Percentiles rank a stretch among this genome's conserved stretches.
These are phyloP conservation scores for Trichoderma sp. DNA, from an alignment of 2,329 filamentous ascomycete species.

Conservation along the genomic window DNA sequence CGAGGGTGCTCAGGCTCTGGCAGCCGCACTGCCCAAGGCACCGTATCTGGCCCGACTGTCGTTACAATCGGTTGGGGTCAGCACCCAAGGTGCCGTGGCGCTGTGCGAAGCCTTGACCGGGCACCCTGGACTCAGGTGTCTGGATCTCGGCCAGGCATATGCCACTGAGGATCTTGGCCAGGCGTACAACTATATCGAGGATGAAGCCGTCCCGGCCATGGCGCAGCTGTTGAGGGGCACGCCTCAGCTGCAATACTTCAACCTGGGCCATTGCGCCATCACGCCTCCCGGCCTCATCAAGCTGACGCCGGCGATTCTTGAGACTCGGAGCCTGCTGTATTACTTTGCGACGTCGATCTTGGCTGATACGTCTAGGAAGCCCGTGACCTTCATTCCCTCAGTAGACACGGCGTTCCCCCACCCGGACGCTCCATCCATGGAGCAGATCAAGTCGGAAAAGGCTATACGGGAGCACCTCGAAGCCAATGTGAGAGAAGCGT, in stretches of 20 bases:
- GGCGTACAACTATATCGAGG: slow-evolving; percentile 52
- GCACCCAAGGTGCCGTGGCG: slow-evolving; percentile 43
- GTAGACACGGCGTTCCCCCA: slow-evolving; percentile 34
- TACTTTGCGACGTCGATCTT: slow-evolving; percentile 44
- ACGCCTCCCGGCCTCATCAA: slow-evolving; percentile 36
- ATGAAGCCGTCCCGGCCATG: slow-evolving; percentile 41
- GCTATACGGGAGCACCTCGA: slow-evolving; percentile 39
- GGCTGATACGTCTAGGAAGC: slow-evolving; percentile 34
- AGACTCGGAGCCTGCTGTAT: slow-evolving; percentile 42
- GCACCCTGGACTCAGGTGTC: slow-evolving; percentile 41
- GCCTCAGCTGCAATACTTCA: slow-evolving; percentile 45
- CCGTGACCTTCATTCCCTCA: slow-evolving; percentile 39
- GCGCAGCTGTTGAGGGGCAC: slow-evolving; percentile 40
- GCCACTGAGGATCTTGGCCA: slow-evolving; percentile 50
- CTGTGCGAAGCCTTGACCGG: slow-evolving; percentile 43
- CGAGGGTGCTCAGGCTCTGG: slow-evolving; percentile 38
- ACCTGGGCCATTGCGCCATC: slow-evolving; percentile 45
- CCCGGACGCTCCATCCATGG: slow-evolving; percentile 33
- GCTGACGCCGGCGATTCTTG: slow-evolving; percentile 38
- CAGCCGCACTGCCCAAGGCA: slow-evolving; percentile 39
- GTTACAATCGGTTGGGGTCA: slow-evolving; percentile 50
- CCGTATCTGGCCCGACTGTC: slow-evolving; percentile 42
- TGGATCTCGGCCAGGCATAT: slow-evolving; percentile 52
- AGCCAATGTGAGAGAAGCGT: slow-evolving; percentile 37
- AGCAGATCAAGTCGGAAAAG: slow-evolving; percentile 37